Percentiles rank a stretch among this genome's conserved stretches.
These are phyloP conservation scores for Xylaria sp. DNA, from an alignment of 2,329 filamentous ascomycete genomes.

Conservation along the genomic window DNA sequence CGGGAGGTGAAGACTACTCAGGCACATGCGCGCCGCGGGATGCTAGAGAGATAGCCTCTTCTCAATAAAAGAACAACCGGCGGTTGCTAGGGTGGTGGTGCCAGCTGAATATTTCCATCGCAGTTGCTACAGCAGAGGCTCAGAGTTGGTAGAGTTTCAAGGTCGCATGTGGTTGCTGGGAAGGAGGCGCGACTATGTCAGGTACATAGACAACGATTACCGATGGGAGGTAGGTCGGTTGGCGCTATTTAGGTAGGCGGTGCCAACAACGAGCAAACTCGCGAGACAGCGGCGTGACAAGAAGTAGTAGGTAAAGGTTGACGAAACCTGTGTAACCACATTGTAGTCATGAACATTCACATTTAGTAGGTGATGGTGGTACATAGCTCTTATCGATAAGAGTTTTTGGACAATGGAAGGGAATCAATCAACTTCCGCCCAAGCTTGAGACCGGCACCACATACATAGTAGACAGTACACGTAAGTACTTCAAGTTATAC, in stretches of 20 bases:
- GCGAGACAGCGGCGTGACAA: constrained; percentile 2
- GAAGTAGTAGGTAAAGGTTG: background rate
- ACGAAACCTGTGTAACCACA: background rate
- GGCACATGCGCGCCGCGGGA: constrained; percentile 11
- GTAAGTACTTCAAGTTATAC: too few relatives aligned
- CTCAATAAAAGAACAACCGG: constrained; percentile 31
- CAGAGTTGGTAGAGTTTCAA: background rate
- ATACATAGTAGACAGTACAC: too few relatives aligned
- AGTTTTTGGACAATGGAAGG: background rate
- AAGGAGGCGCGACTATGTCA: background rate
- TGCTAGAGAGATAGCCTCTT: constrained; percentile 8
- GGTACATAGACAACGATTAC: background rate
- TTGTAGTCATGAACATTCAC: background rate
- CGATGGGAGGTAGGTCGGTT: constrained; percentile 6
- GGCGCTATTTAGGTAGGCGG: background rate
- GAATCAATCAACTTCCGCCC: too few relatives aligned
- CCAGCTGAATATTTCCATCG: constrained; percentile 35
- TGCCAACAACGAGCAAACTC: background rate
- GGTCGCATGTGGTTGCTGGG: constrained; percentile 6
- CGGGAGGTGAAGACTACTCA: background rate
- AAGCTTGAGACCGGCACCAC: too few relatives aligned
- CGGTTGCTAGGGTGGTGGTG: constrained; percentile 30
- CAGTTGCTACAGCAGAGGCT: constrained; percentile 28
- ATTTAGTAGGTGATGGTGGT: background rate
- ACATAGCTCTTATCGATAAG: background rate